A percentile compares a stretch with the other conserved stretches of the same genome.
Evolutionary conservation across 768 basidiomycete species (phyloP).

Genomic region (Termitomyces sp.): DNA sequence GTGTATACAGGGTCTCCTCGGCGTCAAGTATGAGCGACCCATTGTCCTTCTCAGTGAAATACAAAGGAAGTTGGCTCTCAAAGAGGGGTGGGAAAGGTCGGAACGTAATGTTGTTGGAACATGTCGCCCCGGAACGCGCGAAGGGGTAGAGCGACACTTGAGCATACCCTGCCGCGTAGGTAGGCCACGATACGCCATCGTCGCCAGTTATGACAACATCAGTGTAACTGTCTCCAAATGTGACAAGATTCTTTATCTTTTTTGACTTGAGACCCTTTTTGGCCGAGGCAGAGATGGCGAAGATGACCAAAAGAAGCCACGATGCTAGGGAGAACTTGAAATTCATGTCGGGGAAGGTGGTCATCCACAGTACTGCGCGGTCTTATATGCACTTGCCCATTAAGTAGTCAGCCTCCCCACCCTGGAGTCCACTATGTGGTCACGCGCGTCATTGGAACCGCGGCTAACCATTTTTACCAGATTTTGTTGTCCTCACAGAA

Average conservation of each 20-base stretch:
- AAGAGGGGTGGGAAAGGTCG: conserved; percentile 54
- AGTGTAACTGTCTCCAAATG: conserved; percentile 65
- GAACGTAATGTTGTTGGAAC: conserved; percentile 56
- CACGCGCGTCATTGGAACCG: background rate
- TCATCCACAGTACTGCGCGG: background rate
- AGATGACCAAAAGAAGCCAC: background rate
- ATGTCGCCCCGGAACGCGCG: conserved; percentile 58
- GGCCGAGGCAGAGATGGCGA: background rate
- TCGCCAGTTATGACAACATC: conserved; percentile 39
- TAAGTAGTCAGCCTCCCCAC: no score
- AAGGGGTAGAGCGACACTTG: conserved; percentile 48
- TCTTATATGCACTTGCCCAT: background rate
- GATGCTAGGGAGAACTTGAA: background rate
- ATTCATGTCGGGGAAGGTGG: background rate
- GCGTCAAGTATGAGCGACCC: conserved; percentile 32
- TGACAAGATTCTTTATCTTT: conserved; percentile 59
- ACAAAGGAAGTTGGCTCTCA: conserved; percentile 50
- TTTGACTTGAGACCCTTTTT: conserved; percentile 22
- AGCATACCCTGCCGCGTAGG: conserved; percentile 52
- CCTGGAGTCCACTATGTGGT: background rate
- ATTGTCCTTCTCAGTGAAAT: conserved; percentile 36
- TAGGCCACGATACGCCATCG: conserved; percentile 52
- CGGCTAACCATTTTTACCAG: background rate
- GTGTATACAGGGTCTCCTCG: conserved; percentile 50
- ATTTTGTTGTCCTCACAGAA: background rate